These are phyloP conservation scores for Phytophthora pisi DNA, from an alignment of 352 stramenopile genomes.

Conservation along the genomic window DNA sequence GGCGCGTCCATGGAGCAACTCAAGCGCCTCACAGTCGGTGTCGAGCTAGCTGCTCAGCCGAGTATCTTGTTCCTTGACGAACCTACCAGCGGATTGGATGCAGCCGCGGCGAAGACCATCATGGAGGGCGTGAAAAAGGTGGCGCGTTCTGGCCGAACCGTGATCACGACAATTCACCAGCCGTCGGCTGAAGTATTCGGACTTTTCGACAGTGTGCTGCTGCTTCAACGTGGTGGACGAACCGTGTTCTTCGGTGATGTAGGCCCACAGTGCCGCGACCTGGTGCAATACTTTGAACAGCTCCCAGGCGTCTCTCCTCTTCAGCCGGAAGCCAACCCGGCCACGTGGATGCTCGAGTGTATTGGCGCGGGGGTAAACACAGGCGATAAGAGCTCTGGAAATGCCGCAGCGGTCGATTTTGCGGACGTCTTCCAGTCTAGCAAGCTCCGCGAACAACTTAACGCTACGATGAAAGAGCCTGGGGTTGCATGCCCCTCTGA, in stretches of 20 bases:
- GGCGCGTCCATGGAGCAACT: constrained; percentile 55
- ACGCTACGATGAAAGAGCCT: constrained; percentile 29
- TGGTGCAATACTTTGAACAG: constrained; percentile 61
- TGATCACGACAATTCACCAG: constrained; percentile 62
- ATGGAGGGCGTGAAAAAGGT: constrained; percentile 68
- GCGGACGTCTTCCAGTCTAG: constrained; percentile 46
- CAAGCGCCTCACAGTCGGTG: constrained; percentile 59
- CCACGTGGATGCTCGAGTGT: constrained; percentile 87
- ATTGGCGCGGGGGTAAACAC: constrained; percentile 52
- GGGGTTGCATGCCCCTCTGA: constrained; percentile 40
- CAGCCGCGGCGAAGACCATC: constrained; percentile 63
- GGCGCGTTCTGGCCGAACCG: constrained; percentile 72
- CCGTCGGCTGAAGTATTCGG: constrained; percentile 60
- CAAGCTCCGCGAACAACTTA: constrained; percentile 28
- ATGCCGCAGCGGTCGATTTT: constrained; percentile 34
- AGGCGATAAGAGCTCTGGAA: constrained; percentile 10
- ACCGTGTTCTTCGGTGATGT: constrained; percentile 67
- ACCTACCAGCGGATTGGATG: constrained; percentile 75
- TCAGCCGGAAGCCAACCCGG: constrained; percentile 50
- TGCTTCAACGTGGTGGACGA: constrained; percentile 65
- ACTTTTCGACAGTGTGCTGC: constrained; percentile 85
- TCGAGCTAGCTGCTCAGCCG: constrained; percentile 52
- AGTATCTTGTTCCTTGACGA: constrained; percentile 64
- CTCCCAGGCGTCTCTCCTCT: constrained; percentile 41
- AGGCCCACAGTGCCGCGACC: constrained; percentile 28